Evolutionary conservation across 2,329 filamentous ascomycete genomes (phyloP), one percentile per base, ranked within the genome.

Genomic region (Madurella fahalii): DNA sequence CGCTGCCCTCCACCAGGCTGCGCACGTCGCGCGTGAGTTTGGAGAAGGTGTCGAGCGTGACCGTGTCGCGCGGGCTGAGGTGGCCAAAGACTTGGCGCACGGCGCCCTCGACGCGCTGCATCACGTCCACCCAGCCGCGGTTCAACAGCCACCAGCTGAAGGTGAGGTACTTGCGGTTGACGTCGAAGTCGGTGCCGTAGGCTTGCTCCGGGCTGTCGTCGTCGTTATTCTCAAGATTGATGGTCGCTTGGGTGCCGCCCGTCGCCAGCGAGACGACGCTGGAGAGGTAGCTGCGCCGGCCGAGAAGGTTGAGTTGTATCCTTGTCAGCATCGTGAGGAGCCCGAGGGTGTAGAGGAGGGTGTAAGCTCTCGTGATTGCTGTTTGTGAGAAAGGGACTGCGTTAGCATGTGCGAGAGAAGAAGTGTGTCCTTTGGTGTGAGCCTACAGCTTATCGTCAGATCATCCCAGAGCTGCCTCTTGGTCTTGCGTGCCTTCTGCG

Each of bases 91-190:
- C 88, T 50, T 95, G 87, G 63, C 87, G 86, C 20, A 99, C 94
- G 4, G 91, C 91, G n/a, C 77, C 75, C 67, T 91, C 85, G 46
- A 99, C 92, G 60, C 86, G 87, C 53, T 84, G 78, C 80, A 91
- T 87, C 53, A 97, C 75, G 54, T 91, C 84, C 61, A 85, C 83
- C 85, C 91, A 97, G 42, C 94, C 94, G 61, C 84, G 84, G 72
- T 99, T 93, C 46, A 99, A 78, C 45, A 99, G 76, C 92, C 93
- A 99, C 94, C 94, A 99, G 72, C 90, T 96, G 70, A 97, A 95
- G 40, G 92, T 95, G 47, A 99, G 78, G 68, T 97, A 99, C 67
- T 89, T 89, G 63, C 92, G 82, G 72, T 99, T 99, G 34, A 91
- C 95, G 70, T 96, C 92, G 63, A 96, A 96, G 71, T 99, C 94